Evolutionary conservation across 805 yeast species (phyloP).

Genomic region (Grigorovia yakushimaensis): DNA sequence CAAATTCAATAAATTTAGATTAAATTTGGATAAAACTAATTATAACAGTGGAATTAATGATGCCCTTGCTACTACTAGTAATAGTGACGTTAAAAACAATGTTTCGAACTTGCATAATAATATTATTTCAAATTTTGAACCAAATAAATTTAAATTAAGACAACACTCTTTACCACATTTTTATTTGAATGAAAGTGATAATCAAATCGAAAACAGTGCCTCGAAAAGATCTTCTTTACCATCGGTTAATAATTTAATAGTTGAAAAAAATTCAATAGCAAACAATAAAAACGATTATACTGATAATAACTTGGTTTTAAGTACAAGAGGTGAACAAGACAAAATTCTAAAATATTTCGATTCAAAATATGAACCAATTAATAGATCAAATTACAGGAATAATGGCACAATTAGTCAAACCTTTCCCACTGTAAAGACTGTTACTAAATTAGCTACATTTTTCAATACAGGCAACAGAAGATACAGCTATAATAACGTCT

Average conservation of each 20-base stretch:
- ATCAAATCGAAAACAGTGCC: neutral
- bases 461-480: constrained; percentile 20
- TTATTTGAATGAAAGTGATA: neutral
- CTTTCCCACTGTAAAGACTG: constrained; percentile 17
- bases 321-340: neutral
- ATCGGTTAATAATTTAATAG: neutral
- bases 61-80: neutral
- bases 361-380: neutral
- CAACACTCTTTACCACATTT: neutral
- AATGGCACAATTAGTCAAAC: neutral
- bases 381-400: neutral
- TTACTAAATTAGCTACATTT: constrained; percentile 19
- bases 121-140: neutral
- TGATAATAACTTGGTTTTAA: too few relatives aligned
- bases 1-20: neutral
- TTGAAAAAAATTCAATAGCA: neutral
- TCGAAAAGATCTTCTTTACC: neutral
- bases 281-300: too few relatives aligned
- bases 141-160: neutral
- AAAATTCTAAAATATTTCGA: neutral
- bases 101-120: too few relatives aligned
- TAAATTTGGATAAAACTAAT: neutral
- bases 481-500: constrained; percentile 16
- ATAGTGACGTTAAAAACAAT: too few relatives aligned
- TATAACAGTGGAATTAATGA: neutral